Percentiles rank a stretch among this genome's conserved stretches.
Evolutionary conservation across 1,284 basidiomycete genomes (phyloP).

Genomic region (Xerocomus nothofagi): DNA sequence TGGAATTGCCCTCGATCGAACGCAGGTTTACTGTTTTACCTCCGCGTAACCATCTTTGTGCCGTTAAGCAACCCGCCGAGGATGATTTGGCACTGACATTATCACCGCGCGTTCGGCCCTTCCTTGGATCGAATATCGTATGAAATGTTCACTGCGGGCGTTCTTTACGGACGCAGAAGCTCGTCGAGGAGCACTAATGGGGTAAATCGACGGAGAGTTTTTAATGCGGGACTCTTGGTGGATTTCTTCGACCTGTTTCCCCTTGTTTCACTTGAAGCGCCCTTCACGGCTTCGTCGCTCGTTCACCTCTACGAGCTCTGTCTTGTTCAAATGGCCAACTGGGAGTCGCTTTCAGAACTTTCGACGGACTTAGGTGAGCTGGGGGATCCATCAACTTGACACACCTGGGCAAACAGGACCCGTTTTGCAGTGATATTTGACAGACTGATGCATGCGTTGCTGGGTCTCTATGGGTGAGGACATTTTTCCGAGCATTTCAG

Average conservation of each 20-base stretch:
- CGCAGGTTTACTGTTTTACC: conserved; percentile 8
- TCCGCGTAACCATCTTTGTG: conserved; percentile 14
- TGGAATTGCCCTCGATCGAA: conserved; percentile 8
- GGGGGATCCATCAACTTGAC: neutral
- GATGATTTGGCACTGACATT: conserved; percentile 1
- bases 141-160: conserved; percentile 3
- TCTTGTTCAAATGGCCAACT: conserved; percentile 24
- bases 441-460: conserved; percentile 28
- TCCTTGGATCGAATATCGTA: conserved; percentile 13
- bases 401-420: neutral
- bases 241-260: conserved; percentile 1
- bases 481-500: neutral
- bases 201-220: conserved; percentile 9
- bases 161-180: conserved; percentile 20
- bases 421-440: conserved; percentile 23
- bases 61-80: conserved; percentile 22
- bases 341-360: conserved; percentile 29
- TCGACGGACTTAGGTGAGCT: conserved; percentile 26
- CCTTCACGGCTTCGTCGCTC: conserved; percentile 4
- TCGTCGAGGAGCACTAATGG: neutral
- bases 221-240: conserved; percentile 13
- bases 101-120: conserved; percentile 24
- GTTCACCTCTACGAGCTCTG: neutral
- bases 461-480: conserved; percentile 34
- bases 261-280: conserved; percentile 2